Percentiles rank a stretch among this genome's conserved stretches.
Conservation (phyloP, 805 yeast genomes). For the Myxozyma kluyveri region DNA sequence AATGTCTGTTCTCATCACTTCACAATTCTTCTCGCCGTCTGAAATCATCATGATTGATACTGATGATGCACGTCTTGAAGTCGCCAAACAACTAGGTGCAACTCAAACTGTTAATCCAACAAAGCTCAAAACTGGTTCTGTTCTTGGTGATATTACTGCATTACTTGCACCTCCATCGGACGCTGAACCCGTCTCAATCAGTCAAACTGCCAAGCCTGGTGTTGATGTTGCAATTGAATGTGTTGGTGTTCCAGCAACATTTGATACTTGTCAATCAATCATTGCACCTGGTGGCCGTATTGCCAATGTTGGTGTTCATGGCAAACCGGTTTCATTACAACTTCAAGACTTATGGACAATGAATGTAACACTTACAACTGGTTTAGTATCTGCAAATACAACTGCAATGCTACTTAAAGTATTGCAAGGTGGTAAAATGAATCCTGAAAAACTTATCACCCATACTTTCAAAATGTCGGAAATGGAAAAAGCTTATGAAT, state of each 20-base stretch:
- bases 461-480: conserved; percentile 28
- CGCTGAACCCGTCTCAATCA: conserved; percentile 4
- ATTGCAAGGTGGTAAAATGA: conserved; percentile 21
- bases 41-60: conserved; percentile 27
- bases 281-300: conserved; percentile 26
- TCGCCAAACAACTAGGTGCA: conserved; percentile 23
- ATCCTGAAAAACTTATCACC: conserved; percentile 23
- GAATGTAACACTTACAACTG: conserved; percentile 23
- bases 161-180: conserved; percentile 2
- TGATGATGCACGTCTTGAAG: conserved; percentile 20
- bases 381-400: conserved; percentile 23
- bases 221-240: conserved; percentile 29
- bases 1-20: conserved; percentile 23
- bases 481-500: conserved; percentile 19
- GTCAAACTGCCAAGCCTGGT: conserved; percentile 21
- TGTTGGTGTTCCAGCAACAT: conserved; percentile 21
- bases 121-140: conserved; percentile 3
- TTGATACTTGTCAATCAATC: conserved; percentile 19
- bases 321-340: conserved; percentile 17
- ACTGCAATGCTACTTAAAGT: conserved; percentile 21
- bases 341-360: conserved; percentile 22
- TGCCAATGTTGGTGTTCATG: conserved; percentile 27
- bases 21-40: conserved; percentile 24
- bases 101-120: conserved; percentile 19
- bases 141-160: conserved; percentile 14